Conservation (phyloP, 768 basidiomycete species). For the Leccinum variicolor region DNA sequence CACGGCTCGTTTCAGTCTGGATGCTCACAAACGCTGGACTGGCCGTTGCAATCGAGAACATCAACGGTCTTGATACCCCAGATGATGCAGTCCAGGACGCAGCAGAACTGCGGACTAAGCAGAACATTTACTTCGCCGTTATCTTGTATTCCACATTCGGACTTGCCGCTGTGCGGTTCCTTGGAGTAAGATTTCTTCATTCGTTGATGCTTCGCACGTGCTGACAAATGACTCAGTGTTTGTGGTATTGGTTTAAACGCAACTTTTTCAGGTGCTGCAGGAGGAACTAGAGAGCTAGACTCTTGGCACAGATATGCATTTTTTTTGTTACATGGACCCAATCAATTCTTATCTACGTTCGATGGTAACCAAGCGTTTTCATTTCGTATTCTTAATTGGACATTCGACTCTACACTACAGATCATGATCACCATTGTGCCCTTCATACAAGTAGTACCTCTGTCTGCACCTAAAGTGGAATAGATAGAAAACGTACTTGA, state of each 20-base stretch:
- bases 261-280: constrained; percentile 83
- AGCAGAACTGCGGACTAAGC: constrained; percentile 39
- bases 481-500: constrained; percentile 25
- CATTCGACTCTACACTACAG: constrained; percentile 24
- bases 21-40: constrained; percentile 70
- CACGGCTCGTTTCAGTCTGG: constrained; percentile 81
- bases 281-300: constrained; percentile 46
- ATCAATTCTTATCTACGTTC: constrained; percentile 32
- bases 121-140: constrained; percentile 68
- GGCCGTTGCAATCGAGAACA: constrained; percentile 72
- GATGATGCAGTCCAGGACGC: constrained; percentile 40
- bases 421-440: constrained; percentile 13
- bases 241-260: constrained; percentile 80
- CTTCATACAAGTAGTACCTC: constrained; percentile 15
- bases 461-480: constrained; percentile 22
- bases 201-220: neutral
- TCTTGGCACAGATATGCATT: constrained; percentile 11
- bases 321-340: constrained; percentile 24
- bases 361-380: constrained; percentile 21
- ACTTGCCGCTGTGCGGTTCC: constrained; percentile 68
- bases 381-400: constrained; percentile 17
- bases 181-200: constrained; percentile 53
- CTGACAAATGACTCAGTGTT: constrained; percentile 46
- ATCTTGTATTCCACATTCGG: constrained; percentile 80
- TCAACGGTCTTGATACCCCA: constrained; percentile 56